These are phyloP conservation scores for Tausonia pullulans DNA, from an alignment of 1,284 basidiomycete genomes.

Conservation along the genomic window DNA sequence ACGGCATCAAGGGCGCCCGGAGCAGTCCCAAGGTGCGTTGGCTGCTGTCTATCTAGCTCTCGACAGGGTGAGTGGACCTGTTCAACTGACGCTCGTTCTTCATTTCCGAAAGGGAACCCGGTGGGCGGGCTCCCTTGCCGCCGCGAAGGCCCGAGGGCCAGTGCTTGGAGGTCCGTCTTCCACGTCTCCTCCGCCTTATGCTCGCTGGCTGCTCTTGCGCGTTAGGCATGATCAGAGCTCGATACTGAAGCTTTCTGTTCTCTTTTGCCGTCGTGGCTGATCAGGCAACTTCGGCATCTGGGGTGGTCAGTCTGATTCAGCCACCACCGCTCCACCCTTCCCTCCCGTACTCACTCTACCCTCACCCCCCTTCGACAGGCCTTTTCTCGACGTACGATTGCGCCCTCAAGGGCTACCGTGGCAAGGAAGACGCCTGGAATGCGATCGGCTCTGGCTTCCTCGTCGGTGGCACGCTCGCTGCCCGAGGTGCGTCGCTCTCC, in stretches of 20 bases:
- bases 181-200: background rate
- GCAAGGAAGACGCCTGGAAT: conserved; percentile 99
- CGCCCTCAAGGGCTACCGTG: conserved; percentile 89
- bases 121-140: conserved; percentile 81
- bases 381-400: conserved; percentile 97
- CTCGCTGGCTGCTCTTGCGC: background rate
- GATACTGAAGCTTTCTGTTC: background rate
- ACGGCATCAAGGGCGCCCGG: conserved; percentile 94
- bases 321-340: background rate
- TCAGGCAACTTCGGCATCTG: conserved; percentile 85
- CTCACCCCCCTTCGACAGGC: conserved; percentile 35
- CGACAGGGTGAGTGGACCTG: background rate
- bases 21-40: conserved; percentile 80
- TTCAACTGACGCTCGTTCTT: background rate
- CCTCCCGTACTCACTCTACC: background rate
- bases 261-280: no score
- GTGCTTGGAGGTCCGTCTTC: conserved; percentile 60
- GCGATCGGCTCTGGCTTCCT: conserved; percentile 96
- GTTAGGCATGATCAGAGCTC: background rate
- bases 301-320: conserved; percentile 43
- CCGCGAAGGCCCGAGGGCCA: conserved; percentile 95
- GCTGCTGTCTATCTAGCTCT: background rate
- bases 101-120: conserved; percentile 64
- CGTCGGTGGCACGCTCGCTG: conserved; percentile 91
- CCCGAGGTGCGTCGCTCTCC: conserved; percentile 62